These are phyloP conservation scores for Mycothermus thermophilus DNA, from an alignment of 495 filamentous ascomycete genomes.

Conservation along the genomic window DNA sequence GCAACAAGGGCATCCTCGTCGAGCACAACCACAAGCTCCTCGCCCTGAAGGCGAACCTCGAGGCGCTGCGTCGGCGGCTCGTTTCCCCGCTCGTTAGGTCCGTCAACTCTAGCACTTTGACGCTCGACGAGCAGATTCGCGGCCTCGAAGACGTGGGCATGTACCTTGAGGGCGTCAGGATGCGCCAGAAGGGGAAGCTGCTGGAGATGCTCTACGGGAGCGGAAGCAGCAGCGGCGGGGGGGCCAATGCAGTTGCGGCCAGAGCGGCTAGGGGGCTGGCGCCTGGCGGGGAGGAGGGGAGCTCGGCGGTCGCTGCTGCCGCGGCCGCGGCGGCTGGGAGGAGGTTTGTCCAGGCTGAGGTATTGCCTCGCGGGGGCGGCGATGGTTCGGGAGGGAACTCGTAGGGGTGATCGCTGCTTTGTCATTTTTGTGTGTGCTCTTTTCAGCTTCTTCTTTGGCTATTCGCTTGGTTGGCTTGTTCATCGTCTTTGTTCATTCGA, in stretches of 20 bases:
- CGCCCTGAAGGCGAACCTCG: conserved; percentile 66
- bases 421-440: too few species aligned
- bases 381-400: not conserved
- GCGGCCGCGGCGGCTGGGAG: not conserved
- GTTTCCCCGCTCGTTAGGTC: conserved; percentile 66
- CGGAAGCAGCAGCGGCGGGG: not conserved
- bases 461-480: too few species aligned
- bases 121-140: conserved; percentile 69
- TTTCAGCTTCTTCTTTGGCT: too few species aligned
- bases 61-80: conserved; percentile 60
- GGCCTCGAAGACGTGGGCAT: conserved; percentile 67
- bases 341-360: conserved; percentile 6
- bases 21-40: conserved; percentile 71
- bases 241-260: not conserved
- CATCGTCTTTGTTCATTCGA: too few species aligned
- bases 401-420: not conserved
- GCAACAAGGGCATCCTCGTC: conserved; percentile 71
- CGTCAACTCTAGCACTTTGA: conserved; percentile 49
- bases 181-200: conserved; percentile 67
- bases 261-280: not conserved
- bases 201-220: conserved; percentile 68
- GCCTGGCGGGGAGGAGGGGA: too few species aligned
- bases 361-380: not conserved
- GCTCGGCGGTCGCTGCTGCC: too few species aligned
- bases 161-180: conserved; percentile 56